phyloP scores from a whole-genome alignment of 1,139 yeast species.

The Nakaseomyces delphensis region DNA sequence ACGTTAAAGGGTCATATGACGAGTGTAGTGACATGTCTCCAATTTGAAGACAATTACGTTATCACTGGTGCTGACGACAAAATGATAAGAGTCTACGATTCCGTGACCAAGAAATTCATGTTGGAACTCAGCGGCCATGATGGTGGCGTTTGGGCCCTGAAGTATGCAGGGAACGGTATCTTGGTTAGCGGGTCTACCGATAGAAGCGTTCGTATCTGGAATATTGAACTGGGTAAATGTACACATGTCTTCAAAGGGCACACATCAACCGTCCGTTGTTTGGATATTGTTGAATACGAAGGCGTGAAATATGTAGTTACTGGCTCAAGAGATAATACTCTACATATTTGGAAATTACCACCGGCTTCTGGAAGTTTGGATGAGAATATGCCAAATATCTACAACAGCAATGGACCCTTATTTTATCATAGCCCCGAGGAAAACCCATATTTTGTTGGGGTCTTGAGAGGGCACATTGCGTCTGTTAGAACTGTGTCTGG shows the following conservation, averaged over 20 bases:
- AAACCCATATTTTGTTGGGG: slow-evolving; percentile 70
- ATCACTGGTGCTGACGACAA: slow-evolving; percentile 91
- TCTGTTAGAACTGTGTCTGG: slow-evolving; percentile 88
- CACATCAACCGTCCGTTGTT: slow-evolving; percentile 84
- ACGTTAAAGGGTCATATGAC: slow-evolving; percentile 68
- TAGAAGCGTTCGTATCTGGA: slow-evolving; percentile 87
- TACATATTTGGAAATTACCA: slow-evolving; percentile 85
- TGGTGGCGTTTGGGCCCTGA: slow-evolving; percentile 98
- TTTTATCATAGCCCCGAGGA: slow-evolving; percentile 37
- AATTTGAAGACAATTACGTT: slow-evolving; percentile 83
- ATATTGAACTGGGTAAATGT: slow-evolving; percentile 39
- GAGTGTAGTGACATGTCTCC: slow-evolving; percentile 87
- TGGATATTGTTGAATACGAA: slow-evolving; percentile 66
- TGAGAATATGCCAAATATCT: slow-evolving; percentile 17
- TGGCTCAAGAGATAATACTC: slow-evolving; percentile 84
- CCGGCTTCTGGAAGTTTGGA: slow-evolving; percentile 33
- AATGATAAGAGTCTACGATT: slow-evolving; percentile 71
- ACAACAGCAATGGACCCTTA: slow-evolving; percentile 27
- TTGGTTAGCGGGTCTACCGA: slow-evolving; percentile 89
- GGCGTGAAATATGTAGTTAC: slow-evolving; percentile 61
- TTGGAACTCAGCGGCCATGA: slow-evolving; percentile 77
- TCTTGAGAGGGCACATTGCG: slow-evolving; percentile 75
- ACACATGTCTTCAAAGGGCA: slow-evolving; percentile 87
- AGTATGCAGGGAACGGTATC: slow-evolving; percentile 48
- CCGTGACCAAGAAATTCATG: slow-evolving; percentile 61